A percentile compares a stretch with the other conserved stretches of the same genome.
Conservation (phyloP, 257 asterid species). For the Nicotiana tabacum region DNA sequence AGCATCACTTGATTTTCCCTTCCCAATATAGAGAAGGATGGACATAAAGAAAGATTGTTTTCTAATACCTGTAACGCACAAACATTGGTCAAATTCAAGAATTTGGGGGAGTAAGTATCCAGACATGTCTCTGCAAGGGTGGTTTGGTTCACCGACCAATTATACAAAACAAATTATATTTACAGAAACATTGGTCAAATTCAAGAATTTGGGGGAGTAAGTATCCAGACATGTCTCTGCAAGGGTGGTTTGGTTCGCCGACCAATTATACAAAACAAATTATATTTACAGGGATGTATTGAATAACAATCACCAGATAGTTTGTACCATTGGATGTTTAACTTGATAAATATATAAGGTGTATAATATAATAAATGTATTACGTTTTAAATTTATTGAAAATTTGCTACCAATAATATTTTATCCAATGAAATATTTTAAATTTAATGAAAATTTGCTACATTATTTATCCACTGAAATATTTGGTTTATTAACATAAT, state of each 20-base stretch:
- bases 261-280: background rate
- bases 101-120: background rate
- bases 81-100: background rate
- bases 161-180: background rate
- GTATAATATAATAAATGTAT: background rate
- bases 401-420: background rate
- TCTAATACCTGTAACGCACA: background rate
- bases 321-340: background rate
- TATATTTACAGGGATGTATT: background rate
- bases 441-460: background rate
- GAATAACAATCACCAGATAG: background rate
- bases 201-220: background rate
- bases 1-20: background rate
- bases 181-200: background rate
- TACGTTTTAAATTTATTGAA: background rate
- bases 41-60: background rate
- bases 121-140: background rate
- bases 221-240: background rate
- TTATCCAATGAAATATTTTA: background rate
- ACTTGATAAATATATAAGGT: background rate
- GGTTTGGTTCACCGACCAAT: background rate
- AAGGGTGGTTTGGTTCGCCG: background rate
- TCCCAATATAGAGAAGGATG: background rate
- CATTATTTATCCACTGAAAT: background rate
- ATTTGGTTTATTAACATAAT: background rate